Evolutionary conservation across 352 stramenopile genomes (phyloP), one percentile per base, ranked within the genome.

Genomic region (Phytophthora europaea): DNA sequence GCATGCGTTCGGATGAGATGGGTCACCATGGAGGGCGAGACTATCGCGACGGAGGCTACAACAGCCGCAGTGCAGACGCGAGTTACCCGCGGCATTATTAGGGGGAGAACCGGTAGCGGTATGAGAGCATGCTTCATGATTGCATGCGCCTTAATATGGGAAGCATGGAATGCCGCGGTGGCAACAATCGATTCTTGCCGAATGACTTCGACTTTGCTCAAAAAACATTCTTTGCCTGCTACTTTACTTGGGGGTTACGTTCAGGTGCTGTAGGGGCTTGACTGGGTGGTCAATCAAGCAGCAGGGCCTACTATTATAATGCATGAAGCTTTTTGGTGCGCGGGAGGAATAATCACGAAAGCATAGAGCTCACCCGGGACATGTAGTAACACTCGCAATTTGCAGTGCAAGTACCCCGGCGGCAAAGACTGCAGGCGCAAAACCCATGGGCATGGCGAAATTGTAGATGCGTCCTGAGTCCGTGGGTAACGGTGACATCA

Each of bases 291-390:
- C 38, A 15, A 47, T 47, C 38, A 47, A 47, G 18, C 38, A 47
- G 38, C 38, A 45, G 38, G 28, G 4, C 28, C 15, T 9, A 47
- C 38, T 18, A 18, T 47, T 15, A 31, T 31, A 31, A 7, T 31
- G 15, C 38, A 20, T 20, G 38, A 18, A 47, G 45, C 20, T 6
- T 47, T 60, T 60, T 67, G 60, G 31, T 50, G 60, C 47, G 26
- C 55, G 22, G 18, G 18, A 47, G 38, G 15, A 47, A n/a, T 47
- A 10, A 47, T 47, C 38, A 20, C 18, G 1, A 55, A 36, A 26
- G 33, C 48, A 58, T 61, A 67, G 47, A 67, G 50, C 61, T 53
- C 48, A 67, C 9, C 51, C 51, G 18, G 61, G 18, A 67, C 48
- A 55, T 55, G 6, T 31, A 31, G 4, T 31, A 31, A 31, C 28